Conservation (phyloP, 352 stramenopile genomes). For the Phytophthora pisi region DNA sequence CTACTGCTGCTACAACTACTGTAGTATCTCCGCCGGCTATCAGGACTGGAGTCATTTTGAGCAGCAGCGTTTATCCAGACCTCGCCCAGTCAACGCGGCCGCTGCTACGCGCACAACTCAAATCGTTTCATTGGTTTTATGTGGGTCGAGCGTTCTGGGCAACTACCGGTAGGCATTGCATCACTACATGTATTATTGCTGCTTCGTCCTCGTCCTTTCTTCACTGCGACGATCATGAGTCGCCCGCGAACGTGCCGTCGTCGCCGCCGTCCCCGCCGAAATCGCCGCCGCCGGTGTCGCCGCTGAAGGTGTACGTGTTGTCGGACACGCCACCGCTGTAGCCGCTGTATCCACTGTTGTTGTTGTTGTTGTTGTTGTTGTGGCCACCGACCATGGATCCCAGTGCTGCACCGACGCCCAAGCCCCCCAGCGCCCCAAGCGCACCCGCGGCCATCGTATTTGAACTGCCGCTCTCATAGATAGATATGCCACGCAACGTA, state of each 20-base stretch:
- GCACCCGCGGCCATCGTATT: constrained; percentile 42
- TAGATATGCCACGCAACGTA: too few species aligned
- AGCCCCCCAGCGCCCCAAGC: constrained; percentile 48
- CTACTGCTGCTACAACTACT: too few species aligned
- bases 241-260: constrained; percentile 53
- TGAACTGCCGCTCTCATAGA: background rate
- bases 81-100: too few species aligned
- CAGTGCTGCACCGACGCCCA: constrained; percentile 55
- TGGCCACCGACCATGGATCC: constrained; percentile 50
- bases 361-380: constrained; percentile 9
- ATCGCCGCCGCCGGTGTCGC: constrained; percentile 52
- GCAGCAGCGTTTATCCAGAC: background rate
- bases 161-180: too few species aligned
- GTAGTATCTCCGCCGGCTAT: background rate
- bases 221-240: constrained; percentile 39
- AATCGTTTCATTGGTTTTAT: too few species aligned
- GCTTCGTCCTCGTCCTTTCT: constrained; percentile 1
- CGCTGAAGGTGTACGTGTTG: constrained; percentile 59
- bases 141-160: too few species aligned
- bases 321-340: constrained; percentile 41
- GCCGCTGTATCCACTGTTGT: constrained; percentile 40
- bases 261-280: constrained; percentile 40
- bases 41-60: background rate
- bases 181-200: too few species aligned
- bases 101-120: too few species aligned